Evolutionary conservation across 192 early-diverging fungal genomes (phyloP).

Genomic region (Allomyces macrogynus): DNA sequence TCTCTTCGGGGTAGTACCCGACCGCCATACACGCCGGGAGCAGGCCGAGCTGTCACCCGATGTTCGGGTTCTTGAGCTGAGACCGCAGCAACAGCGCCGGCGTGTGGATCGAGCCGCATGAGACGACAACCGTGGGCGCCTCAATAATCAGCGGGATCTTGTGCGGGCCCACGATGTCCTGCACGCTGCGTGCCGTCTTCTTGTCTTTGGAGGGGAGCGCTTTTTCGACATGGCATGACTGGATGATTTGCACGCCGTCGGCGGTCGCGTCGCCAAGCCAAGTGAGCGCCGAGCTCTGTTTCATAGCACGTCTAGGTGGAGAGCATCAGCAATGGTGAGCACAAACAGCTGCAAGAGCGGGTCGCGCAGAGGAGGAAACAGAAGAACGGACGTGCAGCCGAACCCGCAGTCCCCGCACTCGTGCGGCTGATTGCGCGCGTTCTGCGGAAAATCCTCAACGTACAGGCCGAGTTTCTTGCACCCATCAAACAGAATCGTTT

Average conservation of each 20-base stretch:
- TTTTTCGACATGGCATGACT: conserved; percentile 30
- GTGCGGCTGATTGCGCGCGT: conserved; percentile 28
- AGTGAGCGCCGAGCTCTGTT: conserved; percentile 39
- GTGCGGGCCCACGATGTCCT: no score
- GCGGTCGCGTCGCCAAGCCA: conserved; percentile 47
- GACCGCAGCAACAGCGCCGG: conserved; percentile 40
- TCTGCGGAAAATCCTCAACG: conserved; percentile 38
- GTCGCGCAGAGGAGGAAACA: no score
- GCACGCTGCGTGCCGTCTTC: no score
- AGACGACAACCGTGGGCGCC: conserved; percentile 35
- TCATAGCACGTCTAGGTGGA: conserved; percentile 25
- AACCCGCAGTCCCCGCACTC: conserved; percentile 41
- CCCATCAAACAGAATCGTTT: conserved; percentile 44
- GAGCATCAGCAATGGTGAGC: no score
- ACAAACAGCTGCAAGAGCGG: no score
- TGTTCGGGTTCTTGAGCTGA: conserved; percentile 33
- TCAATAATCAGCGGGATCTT: no score
- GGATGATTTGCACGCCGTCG: conserved; percentile 35
- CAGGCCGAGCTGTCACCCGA: conserved; percentile 39
- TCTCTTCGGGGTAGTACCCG: conserved; percentile 33
- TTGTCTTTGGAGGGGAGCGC: no score
- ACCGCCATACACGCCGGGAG: conserved; percentile 39
- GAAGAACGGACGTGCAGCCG: conserved; percentile 27
- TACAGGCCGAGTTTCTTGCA: conserved; percentile 40
- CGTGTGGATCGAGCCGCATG: conserved; percentile 39